These are phyloP conservation scores for Venustampulla echinocandica DNA, from an alignment of 495 filamentous ascomycete genomes.

Conservation along the genomic window DNA sequence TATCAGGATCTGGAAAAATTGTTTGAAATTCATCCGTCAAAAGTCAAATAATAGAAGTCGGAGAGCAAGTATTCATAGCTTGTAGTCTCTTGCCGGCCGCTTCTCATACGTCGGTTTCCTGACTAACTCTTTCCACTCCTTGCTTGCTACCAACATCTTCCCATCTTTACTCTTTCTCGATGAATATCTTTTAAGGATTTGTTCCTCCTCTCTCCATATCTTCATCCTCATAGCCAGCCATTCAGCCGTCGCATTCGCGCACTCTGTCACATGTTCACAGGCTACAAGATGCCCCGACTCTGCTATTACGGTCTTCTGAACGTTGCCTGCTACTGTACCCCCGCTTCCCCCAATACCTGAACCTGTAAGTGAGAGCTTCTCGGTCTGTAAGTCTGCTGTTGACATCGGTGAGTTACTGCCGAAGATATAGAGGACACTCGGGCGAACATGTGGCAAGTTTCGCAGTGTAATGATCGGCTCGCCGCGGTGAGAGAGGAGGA, in stretches of 20 bases:
- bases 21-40: too few relatives aligned
- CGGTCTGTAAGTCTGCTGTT: neutral
- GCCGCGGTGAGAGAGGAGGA: too few relatives aligned
- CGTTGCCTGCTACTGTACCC: conserved; percentile 48
- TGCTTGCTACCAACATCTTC: neutral
- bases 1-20: too few relatives aligned
- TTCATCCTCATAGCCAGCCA: conserved; percentile 40
- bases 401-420: neutral
- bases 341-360: conserved; percentile 54
- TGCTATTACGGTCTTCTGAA: conserved; percentile 55
- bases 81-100: too few relatives aligned
- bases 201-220: neutral
- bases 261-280: conserved; percentile 58
- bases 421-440: neutral
- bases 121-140: neutral
- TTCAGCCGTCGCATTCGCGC: conserved; percentile 46
- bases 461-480: neutral
- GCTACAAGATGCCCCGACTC: conserved; percentile 70
- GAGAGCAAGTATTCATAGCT: too few relatives aligned
- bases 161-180: neutral
- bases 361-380: conserved; percentile 52
- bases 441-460: neutral
- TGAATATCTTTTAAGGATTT: neutral
- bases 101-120: neutral
- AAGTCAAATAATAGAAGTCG: too few relatives aligned